phyloP scores from a whole-genome alignment of 768 basidiomycete species.

The Psilocybe azurescens region DNA sequence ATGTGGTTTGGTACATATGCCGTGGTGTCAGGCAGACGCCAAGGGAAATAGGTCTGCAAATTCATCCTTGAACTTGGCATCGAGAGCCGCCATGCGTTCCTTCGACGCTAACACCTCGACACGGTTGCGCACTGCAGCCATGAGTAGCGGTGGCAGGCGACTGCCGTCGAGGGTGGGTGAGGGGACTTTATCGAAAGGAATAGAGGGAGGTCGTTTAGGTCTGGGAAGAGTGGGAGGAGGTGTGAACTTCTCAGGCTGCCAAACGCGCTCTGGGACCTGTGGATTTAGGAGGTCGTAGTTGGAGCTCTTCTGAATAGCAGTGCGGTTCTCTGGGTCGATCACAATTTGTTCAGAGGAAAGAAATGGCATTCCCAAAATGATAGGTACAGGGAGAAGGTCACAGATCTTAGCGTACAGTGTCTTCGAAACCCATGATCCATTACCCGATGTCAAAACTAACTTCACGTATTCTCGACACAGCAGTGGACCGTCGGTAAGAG shows the following conservation, averaged over 20 bases:
- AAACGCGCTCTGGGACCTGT: too few relatives aligned
- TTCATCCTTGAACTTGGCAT: not conserved
- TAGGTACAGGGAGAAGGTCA: slow-evolving; percentile 25
- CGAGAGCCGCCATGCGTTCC: not conserved
- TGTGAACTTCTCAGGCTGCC: too few relatives aligned
- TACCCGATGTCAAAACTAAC: slow-evolving; percentile 15
- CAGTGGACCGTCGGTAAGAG: slow-evolving; percentile 17
- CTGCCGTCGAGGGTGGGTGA: too few relatives aligned
- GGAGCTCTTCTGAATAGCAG: not conserved
- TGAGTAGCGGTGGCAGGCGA: too few relatives aligned
- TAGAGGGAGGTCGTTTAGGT: too few relatives aligned
- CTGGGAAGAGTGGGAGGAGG: too few relatives aligned
- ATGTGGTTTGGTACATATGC: not conserved
- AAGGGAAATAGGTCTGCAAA: not conserved
- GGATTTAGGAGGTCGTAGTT: not conserved
- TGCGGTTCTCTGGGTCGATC: too few relatives aligned
- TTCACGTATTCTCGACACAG: slow-evolving; percentile 25
- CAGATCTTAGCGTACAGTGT: too few relatives aligned
- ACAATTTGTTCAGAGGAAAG: not conserved
- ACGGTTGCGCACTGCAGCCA: not conserved
- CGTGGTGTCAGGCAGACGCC: not conserved
- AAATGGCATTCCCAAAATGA: slow-evolving; percentile 28
- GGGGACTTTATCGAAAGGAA: too few relatives aligned
- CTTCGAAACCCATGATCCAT: slow-evolving; percentile 26
- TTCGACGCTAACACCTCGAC: not conserved